Conservation (phyloP, 2,329 filamentous ascomycete genomes). For the Mycosphaerella sp. region DNA sequence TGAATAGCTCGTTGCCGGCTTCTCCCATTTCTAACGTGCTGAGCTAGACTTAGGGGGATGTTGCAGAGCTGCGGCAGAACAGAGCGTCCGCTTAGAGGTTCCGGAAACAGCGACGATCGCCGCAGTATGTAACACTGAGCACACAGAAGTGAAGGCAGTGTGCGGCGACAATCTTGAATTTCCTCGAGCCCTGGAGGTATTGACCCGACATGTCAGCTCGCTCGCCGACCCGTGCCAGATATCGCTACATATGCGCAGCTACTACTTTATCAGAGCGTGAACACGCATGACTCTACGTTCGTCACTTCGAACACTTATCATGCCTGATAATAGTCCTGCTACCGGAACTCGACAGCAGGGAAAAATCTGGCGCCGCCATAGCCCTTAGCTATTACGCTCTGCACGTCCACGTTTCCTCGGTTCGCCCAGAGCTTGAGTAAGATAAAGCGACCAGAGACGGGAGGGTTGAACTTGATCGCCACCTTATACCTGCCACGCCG, state of each 20-base stretch:
- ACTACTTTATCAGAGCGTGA: background rate
- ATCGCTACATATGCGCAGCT: background rate
- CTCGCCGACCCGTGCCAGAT: too few relatives aligned
- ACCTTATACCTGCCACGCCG: constrained; percentile 76
- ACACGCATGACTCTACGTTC: background rate
- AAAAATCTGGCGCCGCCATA: constrained; percentile 84
- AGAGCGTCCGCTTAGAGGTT: too few relatives aligned
- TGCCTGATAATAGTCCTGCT: constrained; percentile 1
- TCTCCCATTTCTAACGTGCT: too few relatives aligned
- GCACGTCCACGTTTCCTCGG: constrained; percentile 80
- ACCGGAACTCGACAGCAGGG: constrained; percentile 26
- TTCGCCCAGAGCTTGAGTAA: constrained; percentile 85
- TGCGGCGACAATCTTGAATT: too few relatives aligned
- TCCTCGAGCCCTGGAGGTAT: too few relatives aligned
- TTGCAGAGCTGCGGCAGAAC: too few relatives aligned
- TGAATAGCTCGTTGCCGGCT: too few relatives aligned
- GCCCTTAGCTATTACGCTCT: constrained; percentile 75
- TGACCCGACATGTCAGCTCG: too few relatives aligned
- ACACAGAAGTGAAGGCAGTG: too few relatives aligned
- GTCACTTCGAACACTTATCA: background rate
- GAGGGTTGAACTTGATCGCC: constrained; percentile 77
- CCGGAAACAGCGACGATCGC: too few relatives aligned
- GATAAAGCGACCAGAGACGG: constrained; percentile 65
- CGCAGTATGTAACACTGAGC: too few relatives aligned
- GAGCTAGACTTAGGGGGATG: too few relatives aligned